phyloP scores from a whole-genome alignment of 352 stramenopile genomes.

The Pythium dissimile region DNA sequence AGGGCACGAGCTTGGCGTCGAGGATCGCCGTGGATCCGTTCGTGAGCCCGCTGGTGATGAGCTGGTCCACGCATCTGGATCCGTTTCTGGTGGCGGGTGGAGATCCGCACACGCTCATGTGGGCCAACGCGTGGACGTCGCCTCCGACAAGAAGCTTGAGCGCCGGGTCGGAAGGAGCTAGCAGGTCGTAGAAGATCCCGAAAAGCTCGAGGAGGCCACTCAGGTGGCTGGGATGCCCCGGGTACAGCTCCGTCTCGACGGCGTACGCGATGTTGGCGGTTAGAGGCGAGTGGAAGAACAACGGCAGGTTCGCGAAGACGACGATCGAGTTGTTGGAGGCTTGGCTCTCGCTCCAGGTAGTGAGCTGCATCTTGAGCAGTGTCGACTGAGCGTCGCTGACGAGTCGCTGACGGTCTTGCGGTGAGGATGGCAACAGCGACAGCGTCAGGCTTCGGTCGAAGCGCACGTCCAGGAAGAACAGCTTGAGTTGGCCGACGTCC shows the following conservation, averaged over 20 bases:
- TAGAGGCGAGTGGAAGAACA: conserved; percentile 66
- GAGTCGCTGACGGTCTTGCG: conserved; percentile 18
- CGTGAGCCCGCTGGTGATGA: conserved; percentile 66
- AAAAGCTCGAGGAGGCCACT: conserved; percentile 35
- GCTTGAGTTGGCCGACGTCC: conserved; percentile 37
- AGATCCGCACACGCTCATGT: conserved; percentile 40
- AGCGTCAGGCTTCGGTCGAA: conserved; percentile 58
- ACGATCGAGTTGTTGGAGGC: conserved; percentile 27
- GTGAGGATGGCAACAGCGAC: too few relatives aligned
- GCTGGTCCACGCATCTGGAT: conserved; percentile 47
- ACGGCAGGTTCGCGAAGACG: conserved; percentile 48
- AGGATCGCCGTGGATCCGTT: conserved; percentile 54
- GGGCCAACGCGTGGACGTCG: conserved; percentile 57
- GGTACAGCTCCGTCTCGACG: conserved; percentile 66
- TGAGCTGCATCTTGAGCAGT: conserved; percentile 4
- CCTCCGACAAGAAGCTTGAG: conserved; percentile 49
- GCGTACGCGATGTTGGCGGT: conserved; percentile 43
- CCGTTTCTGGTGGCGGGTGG: not conserved
- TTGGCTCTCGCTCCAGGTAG: conserved; percentile 5
- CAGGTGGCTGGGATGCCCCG: conserved; percentile 35
- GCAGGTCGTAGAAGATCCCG: conserved; percentile 24
- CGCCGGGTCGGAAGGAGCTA: not conserved
- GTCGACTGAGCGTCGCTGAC: conserved; percentile 31
- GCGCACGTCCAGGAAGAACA: conserved; percentile 62
- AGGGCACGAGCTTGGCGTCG: conserved; percentile 50